Conservation (phyloP, 805 yeast species). For the Saccharomycodes ludwigii region DNA sequence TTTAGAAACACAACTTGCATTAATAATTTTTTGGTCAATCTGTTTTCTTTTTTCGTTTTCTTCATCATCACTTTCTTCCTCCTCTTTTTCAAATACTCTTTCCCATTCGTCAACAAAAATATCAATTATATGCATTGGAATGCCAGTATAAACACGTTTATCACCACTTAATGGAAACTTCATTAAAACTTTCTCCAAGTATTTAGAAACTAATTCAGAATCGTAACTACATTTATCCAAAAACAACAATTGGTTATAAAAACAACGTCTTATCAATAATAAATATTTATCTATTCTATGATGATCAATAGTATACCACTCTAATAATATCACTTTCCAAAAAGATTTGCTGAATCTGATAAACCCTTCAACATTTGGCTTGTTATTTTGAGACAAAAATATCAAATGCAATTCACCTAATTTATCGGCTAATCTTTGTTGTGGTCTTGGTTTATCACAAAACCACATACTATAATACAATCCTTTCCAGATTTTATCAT, state of each 20-base stretch:
- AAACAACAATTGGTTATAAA: constrained; percentile 51
- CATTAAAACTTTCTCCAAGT: constrained; percentile 30
- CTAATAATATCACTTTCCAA: constrained; percentile 66
- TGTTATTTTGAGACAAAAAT: constrained; percentile 9
- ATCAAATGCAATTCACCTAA: constrained; percentile 38
- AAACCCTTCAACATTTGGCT: constrained; percentile 12
- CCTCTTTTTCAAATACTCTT: constrained; percentile 39
- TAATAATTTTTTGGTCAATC: constrained; percentile 22
- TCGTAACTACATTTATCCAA: constrained; percentile 46
- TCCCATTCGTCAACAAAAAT: constrained; percentile 78
- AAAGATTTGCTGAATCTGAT: constrained; percentile 56
- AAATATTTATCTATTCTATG: constrained; percentile 80
- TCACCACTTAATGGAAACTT: constrained; percentile 46
- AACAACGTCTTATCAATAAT: constrained; percentile 64
- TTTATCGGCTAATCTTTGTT: constrained; percentile 67
- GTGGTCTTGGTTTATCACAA: constrained; percentile 86
- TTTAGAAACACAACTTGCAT: constrained; percentile 37
- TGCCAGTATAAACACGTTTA: constrained; percentile 51
- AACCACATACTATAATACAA: constrained; percentile 93
- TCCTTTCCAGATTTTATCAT: constrained; percentile 92
- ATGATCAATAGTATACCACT: constrained; percentile 79
- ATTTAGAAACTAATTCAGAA: constrained; percentile 30
- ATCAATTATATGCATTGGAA: constrained; percentile 78
- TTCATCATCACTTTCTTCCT: constrained; percentile 34
- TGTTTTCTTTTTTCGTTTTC: constrained; percentile 29